These are phyloP conservation scores for Mrakia frigida DNA, from an alignment of 768 basidiomycete genomes.

Conservation along the genomic window DNA sequence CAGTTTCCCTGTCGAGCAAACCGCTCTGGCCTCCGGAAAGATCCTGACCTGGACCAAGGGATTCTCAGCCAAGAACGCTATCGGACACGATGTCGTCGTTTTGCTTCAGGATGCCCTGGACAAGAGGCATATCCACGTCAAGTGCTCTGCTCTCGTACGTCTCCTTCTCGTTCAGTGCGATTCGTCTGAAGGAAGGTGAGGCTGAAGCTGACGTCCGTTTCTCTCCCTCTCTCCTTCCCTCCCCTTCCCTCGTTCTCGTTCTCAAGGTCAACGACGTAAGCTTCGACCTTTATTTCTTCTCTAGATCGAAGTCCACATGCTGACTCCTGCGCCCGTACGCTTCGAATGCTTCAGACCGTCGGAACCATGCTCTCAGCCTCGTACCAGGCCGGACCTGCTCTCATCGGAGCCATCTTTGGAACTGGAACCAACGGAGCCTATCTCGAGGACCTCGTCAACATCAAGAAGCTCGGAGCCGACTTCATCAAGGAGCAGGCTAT, in stretches of 20 bases:
- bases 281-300: neutral
- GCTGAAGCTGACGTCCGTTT: slow-evolving; percentile 7
- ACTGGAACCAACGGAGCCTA: slow-evolving; percentile 99
- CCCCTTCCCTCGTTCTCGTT: neutral
- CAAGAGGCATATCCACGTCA: slow-evolving; percentile 83
- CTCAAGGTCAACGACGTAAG: slow-evolving; percentile 30
- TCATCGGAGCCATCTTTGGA: slow-evolving; percentile 85
- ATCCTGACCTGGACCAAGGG: slow-evolving; percentile 96
- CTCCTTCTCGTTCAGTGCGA: slow-evolving; percentile 40
- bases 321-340: neutral
- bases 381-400: slow-evolving; percentile 85
- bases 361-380: slow-evolving; percentile 88
- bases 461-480: slow-evolving; percentile 71
- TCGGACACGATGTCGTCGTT: slow-evolving; percentile 82
- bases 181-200: neutral
- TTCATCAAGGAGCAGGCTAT: slow-evolving; percentile 50
- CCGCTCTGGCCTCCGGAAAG: slow-evolving; percentile 80
- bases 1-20: slow-evolving; percentile 96
- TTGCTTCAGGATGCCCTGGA: slow-evolving; percentile 89
- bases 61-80: slow-evolving; percentile 82
- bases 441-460: slow-evolving; percentile 76
- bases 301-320: neutral
- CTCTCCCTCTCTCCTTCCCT: neutral
- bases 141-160: slow-evolving; percentile 90
- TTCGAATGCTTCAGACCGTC: slow-evolving; percentile 62